Evolutionary conservation across 352 stramenopile species (phyloP), one percentile per base, ranked within the genome.

Genomic region (Phytophthora megakarya): DNA sequence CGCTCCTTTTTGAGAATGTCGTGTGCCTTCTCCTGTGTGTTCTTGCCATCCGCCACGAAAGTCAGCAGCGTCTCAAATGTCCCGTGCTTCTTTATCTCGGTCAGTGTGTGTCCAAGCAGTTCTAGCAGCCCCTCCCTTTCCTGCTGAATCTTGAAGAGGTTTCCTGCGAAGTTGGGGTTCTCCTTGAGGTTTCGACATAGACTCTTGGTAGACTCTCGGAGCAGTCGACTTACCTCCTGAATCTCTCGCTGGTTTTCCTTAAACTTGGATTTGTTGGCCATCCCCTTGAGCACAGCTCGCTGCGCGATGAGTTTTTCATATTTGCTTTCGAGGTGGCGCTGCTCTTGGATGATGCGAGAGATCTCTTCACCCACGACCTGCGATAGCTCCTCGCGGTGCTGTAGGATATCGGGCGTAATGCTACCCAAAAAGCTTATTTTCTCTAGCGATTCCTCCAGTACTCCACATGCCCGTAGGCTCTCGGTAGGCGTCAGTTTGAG

Each of bases 291-390:
- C 23, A 89, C 70, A 4, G 85, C 76, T 55, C 93, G 76, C 67
- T 97, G 84, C 0, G 81, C 77, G 47, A 97, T 96, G 52, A 97
- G 84, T 51, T 94, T 88, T 65, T 98, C 89, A 73, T 97, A 97
- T 51, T 89, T 86, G 40, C 65, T 65, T 48, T 97, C 92, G 22
- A 97, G 75, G 44, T 89, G 74, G 1, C 89, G 81, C 62, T 98
- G 90, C 38, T 97, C 86, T 49, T 96, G 77, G 64, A 98, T 96
- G 57, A 97, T 97, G n/a, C 89, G 77, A 10, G 85, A 94, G 65
- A 98, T 97, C 72, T 98, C 92, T 51, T 97, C 89, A 37, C 93
- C 93, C 37, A 97, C 91, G 51, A 97, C 90, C 62, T 96, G 85
- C 22, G 86, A 95, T 12, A 97, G 77, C 71, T 97, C 92, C 69